Evolutionary conservation across 2,329 filamentous ascomycete genomes (phyloP).

Genomic region (Shiraia bambusicola): DNA sequence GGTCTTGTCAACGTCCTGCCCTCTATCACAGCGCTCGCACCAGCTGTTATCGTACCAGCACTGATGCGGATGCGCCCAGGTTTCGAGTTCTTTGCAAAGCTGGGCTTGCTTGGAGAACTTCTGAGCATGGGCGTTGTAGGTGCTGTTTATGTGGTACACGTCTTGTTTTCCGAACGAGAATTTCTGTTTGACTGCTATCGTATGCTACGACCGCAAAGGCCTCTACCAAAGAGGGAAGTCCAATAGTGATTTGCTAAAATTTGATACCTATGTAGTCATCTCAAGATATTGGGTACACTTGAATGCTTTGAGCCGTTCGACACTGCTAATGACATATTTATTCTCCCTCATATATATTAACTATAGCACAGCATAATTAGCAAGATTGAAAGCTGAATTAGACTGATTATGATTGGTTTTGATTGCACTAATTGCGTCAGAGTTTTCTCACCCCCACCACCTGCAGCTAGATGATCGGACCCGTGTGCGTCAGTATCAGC

Average conservation of each 20-base stretch:
- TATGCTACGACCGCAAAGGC: conserved; percentile 28
- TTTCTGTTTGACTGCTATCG: conserved; percentile 39
- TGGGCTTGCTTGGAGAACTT: conserved; percentile 48
- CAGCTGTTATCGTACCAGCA: conserved; percentile 41
- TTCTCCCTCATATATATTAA: neutral
- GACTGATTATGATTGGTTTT: neutral
- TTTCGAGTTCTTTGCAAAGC: conserved; percentile 27
- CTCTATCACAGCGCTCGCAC: conserved; percentile 36
- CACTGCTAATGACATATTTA: neutral
- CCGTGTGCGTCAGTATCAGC: conserved; percentile 21
- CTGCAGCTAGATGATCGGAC: conserved; percentile 1
- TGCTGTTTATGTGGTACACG: conserved; percentile 36
- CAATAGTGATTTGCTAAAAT: neutral
- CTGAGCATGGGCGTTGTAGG: conserved; percentile 41
- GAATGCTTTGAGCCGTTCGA: neutral
- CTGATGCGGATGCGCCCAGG: conserved; percentile 38
- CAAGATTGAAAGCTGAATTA: neutral
- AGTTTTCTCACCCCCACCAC: conserved; percentile 15
- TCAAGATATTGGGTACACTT: neutral
- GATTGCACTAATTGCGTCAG: conserved; percentile 16
- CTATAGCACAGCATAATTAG: no score
- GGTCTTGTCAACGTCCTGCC: conserved; percentile 23
- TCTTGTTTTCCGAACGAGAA: conserved; percentile 37
- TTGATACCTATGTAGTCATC: no score
- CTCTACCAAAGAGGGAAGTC: neutral